phyloP scores from a whole-genome alignment of 2,329 filamentous ascomycete genomes.

The Fusarium sp. region DNA sequence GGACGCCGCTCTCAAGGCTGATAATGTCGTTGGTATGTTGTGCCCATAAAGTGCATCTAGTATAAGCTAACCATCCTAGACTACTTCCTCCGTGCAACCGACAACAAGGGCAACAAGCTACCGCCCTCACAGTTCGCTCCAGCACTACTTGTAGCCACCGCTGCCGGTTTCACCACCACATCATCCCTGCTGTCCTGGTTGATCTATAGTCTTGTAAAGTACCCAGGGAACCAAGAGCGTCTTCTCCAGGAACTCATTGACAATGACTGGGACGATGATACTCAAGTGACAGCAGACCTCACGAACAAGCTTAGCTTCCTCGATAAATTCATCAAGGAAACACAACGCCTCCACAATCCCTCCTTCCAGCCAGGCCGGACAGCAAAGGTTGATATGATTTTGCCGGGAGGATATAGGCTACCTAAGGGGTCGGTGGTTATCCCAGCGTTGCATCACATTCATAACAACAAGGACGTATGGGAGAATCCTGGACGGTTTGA shows the following conservation, averaged over 20 bases:
- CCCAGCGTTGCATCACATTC: constrained; percentile 64
- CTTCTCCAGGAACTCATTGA: constrained; percentile 72
- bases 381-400: constrained; percentile 67
- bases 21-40: constrained; percentile 52
- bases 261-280: constrained; percentile 60
- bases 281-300: constrained; percentile 62
- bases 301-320: constrained; percentile 65
- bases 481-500: constrained; percentile 71
- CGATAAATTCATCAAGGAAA: constrained; percentile 73
- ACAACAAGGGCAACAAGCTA: constrained; percentile 68
- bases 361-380: constrained; percentile 74
- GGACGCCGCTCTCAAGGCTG: constrained; percentile 65
- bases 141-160: constrained; percentile 65
- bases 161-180: constrained; percentile 73
- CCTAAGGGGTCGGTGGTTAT: constrained; percentile 68
- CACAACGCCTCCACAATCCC: constrained; percentile 71
- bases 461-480: constrained; percentile 70
- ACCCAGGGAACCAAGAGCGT: constrained; percentile 69
- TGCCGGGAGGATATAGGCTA: constrained; percentile 72
- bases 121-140: constrained; percentile 52
- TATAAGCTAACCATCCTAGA: constrained; percentile 51
- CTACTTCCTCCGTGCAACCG: constrained; percentile 67
- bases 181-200: constrained; percentile 71
- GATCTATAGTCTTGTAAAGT: constrained; percentile 67
- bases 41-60: accelerated